A percentile compares a stretch with the other conserved stretches of the same genome.
phyloP scores from a whole-genome alignment of 148 eudicot genomes.

The Polygonum maritimum region DNA sequence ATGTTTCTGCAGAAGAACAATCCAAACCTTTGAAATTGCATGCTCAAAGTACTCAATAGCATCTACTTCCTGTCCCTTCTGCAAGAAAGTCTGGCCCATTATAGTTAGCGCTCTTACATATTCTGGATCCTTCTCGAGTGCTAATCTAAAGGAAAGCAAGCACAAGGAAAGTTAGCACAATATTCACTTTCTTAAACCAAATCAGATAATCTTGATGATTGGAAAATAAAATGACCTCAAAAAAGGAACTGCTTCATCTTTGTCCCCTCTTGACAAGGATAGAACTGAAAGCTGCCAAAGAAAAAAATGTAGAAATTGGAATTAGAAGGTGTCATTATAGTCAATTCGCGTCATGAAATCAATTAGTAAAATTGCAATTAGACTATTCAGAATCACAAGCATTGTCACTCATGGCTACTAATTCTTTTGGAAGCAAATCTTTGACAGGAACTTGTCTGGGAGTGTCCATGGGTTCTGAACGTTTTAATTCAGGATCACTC shows the following conservation, averaged over 20 bases:
- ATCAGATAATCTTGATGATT: neutral
- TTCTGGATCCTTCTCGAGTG: conserved; percentile 78
- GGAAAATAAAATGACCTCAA: conserved; percentile 37
- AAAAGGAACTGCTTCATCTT: conserved; percentile 43
- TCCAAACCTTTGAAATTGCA: conserved; percentile 61
- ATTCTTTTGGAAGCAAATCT: conserved; percentile 42
- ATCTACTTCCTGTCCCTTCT: conserved; percentile 32
- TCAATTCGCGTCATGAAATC: neutral
- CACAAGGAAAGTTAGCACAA: neutral
- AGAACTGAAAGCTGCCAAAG: conserved; percentile 47
- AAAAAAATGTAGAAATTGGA: neutral
- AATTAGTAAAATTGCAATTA: neutral
- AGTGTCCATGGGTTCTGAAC: conserved; percentile 20
- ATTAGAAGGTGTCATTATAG: neutral
- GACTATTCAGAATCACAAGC: conserved; percentile 14
- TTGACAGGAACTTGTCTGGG: conserved; percentile 25
- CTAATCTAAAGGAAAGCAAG: conserved; percentile 38
- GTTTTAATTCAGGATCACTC: conserved; percentile 16
- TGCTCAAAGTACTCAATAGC: conserved; percentile 54
- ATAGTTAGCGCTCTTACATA: conserved; percentile 53
- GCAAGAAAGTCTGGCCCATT: conserved; percentile 55
- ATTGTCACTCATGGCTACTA: conserved; percentile 53
- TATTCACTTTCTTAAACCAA: neutral
- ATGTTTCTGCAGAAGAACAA: neutral
- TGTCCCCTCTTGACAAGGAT: conserved; percentile 38